A percentile compares a stretch with the other conserved stretches of the same genome.
Evolutionary conservation across 768 basidiomycete genomes (phyloP).

Genomic region (Boletellus emodensis): DNA sequence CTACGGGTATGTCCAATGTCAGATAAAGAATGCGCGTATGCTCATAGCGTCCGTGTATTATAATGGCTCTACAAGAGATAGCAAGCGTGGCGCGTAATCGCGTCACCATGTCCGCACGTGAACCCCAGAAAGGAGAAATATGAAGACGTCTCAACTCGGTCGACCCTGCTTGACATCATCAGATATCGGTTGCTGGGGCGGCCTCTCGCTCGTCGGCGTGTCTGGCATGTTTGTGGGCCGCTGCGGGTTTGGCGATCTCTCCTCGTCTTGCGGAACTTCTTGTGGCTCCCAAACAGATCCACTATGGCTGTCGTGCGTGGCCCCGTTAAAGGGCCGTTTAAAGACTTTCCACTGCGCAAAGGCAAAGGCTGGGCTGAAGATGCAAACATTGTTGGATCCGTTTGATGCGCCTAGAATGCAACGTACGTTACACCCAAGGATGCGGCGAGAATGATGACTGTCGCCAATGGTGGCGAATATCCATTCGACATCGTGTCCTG

Average conservation of each 20-base stretch:
- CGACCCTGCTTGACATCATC: constrained; percentile 3
- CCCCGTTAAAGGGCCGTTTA: constrained; percentile 44
- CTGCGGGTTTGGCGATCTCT: constrained; percentile 10
- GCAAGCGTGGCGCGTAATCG: background rate
- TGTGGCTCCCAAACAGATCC: constrained; percentile 26
- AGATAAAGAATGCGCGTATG: constrained; percentile 9
- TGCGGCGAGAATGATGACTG: constrained; percentile 47
- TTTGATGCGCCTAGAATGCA: background rate
- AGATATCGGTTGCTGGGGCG: constrained; percentile 2
- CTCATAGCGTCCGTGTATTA: constrained; percentile 16
- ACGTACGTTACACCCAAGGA: constrained; percentile 58
- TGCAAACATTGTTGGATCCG: background rate
- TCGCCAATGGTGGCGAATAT: constrained; percentile 49
- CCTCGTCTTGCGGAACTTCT: constrained; percentile 22
- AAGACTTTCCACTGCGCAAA: constrained; percentile 52
- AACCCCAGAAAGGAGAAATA: background rate
- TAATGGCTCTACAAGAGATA: constrained; percentile 15
- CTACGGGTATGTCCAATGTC: constrained; percentile 3
- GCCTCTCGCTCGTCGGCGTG: constrained; percentile 20
- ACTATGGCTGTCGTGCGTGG: constrained; percentile 13
- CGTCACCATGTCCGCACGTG: constrained; percentile 9
- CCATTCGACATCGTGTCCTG: constrained; percentile 47
- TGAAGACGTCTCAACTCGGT: constrained; percentile 2
- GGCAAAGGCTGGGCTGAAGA: constrained; percentile 48
- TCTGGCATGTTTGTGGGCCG: constrained; percentile 11